These are phyloP conservation scores for Copromyces sp. DNA, from an alignment of 495 filamentous ascomycete genomes.

Conservation along the genomic window DNA sequence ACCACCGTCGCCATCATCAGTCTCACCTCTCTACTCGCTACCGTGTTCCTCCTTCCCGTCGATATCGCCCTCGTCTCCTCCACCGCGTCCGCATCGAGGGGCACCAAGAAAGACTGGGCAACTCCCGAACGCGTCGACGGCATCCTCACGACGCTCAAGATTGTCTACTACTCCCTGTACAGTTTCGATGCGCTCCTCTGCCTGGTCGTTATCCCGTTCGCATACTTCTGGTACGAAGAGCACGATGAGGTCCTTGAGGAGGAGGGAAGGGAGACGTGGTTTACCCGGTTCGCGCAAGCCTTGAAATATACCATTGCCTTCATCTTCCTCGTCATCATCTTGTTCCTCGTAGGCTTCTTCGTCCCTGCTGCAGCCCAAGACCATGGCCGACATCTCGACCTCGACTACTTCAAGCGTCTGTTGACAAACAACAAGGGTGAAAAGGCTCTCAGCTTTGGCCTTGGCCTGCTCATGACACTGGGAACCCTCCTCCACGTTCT, in stretches of 20 bases:
- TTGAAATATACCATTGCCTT: conserved; percentile 88
- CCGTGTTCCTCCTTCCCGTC: conserved; percentile 83
- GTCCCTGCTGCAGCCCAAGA: conserved; percentile 60
- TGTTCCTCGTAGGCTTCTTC: conserved; percentile 91
- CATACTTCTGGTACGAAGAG: conserved; percentile 98
- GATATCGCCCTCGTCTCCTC: conserved; percentile 92
- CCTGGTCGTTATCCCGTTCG: conserved; percentile 82
- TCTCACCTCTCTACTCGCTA: conserved; percentile 78
- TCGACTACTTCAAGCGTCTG: conserved; percentile 85
- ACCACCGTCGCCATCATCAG: conserved; percentile 77
- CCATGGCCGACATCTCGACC: conserved; percentile 54
- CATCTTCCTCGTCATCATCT: conserved; percentile 61
- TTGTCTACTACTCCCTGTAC: conserved; percentile 90
- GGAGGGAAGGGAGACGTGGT: conserved; percentile 59
- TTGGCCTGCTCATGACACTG: conserved; percentile 75
- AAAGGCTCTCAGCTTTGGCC: conserved; percentile 77
- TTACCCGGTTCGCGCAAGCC: conserved; percentile 63
- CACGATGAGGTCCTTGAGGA: conserved; percentile 79
- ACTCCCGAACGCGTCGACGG: conserved; percentile 63
- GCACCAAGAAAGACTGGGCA: conserved; percentile 90
- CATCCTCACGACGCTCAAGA: conserved; percentile 68
- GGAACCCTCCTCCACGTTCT: conserved; percentile 76
- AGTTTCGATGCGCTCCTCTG: conserved; percentile 87
- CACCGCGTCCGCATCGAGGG: conserved; percentile 63
- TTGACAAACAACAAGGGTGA: conserved; percentile 83